Evolutionary conservation across 148 eudicot species (phyloP).

Genomic region (Chenopodium quinoa): DNA sequence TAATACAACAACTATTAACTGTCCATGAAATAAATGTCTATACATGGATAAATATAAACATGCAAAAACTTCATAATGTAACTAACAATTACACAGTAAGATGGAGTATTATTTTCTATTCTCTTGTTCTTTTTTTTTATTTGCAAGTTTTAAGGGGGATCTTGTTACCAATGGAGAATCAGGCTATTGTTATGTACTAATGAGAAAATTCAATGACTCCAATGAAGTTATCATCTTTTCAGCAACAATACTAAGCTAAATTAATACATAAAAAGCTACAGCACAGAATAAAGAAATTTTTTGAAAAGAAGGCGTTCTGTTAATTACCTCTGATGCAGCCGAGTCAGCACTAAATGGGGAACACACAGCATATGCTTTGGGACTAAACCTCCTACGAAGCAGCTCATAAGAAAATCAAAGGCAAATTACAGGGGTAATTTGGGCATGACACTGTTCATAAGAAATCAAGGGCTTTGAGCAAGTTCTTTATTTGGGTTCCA

Average conservation of each 20-base stretch:
- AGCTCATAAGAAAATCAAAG: not conserved
- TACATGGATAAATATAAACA: not conserved
- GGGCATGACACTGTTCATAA: too few relatives aligned
- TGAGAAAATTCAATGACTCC: not conserved
- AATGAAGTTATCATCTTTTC: not conserved
- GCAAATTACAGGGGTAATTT: too few relatives aligned
- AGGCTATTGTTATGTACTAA: not conserved
- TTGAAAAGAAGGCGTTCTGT: not conserved
- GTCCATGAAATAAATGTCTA: not conserved
- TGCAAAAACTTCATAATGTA: not conserved
- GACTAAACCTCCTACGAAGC: not conserved
- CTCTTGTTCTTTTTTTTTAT: not conserved
- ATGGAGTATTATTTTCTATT: not conserved
- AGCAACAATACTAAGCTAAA: not conserved
- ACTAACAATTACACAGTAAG: not conserved
- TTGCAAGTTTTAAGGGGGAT: not conserved
- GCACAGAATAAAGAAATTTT: not conserved
- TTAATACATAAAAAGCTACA: not conserved
- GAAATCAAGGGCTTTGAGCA: too few relatives aligned
- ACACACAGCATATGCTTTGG: not conserved
- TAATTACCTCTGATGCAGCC: constrained; percentile 19
- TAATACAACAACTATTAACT: not conserved
- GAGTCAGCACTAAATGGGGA: constrained; percentile 4
- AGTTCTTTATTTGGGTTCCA: too few relatives aligned
- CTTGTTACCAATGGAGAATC: not conserved